phyloP scores from a whole-genome alignment of 495 filamentous ascomycete genomes.

The Penicillium salamii region DNA sequence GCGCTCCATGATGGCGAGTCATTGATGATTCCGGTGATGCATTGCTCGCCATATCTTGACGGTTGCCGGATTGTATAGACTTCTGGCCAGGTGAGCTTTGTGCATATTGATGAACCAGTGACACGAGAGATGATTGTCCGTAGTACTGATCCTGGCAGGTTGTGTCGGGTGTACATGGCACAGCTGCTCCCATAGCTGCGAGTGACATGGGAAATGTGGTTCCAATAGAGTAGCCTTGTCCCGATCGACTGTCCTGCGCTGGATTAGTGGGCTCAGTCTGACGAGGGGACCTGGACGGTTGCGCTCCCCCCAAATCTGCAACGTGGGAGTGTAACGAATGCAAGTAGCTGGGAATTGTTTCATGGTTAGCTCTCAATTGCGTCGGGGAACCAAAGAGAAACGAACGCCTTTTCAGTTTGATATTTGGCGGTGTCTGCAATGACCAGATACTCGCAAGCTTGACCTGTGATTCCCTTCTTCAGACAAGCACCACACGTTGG shows the following conservation, averaged over 20 bases:
- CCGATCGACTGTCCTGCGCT: no score
- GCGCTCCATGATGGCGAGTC: no score
- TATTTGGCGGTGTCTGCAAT: slow-evolving; percentile 11
- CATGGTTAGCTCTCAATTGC: background rate
- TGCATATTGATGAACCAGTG: slow-evolving; percentile 4
- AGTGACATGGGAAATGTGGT: slow-evolving; percentile 1
- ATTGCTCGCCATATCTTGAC: background rate
- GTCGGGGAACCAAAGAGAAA: background rate
- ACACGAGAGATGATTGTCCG: slow-evolving; percentile 8
- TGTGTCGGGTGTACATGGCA: background rate
- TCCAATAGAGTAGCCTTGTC: background rate
- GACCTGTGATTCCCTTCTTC: background rate
- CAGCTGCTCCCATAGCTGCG: slow-evolving; percentile 5
- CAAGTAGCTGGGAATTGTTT: no score
- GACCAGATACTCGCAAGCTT: slow-evolving; percentile 6
- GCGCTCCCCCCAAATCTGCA: no score
- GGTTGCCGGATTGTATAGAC: background rate
- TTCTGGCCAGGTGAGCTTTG: background rate
- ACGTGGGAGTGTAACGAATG: no score
- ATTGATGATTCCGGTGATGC: no score
- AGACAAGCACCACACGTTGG: slow-evolving; percentile 5
- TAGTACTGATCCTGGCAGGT: slow-evolving; percentile 3
- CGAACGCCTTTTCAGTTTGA: slow-evolving; percentile 8
- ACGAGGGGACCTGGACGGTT: no score
- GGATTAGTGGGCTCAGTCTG: no score